A percentile compares a stretch with the other conserved stretches of the same genome.
Conservation (phyloP, 179 eudicot genomes). For the Dionaea muscipula region DNA sequence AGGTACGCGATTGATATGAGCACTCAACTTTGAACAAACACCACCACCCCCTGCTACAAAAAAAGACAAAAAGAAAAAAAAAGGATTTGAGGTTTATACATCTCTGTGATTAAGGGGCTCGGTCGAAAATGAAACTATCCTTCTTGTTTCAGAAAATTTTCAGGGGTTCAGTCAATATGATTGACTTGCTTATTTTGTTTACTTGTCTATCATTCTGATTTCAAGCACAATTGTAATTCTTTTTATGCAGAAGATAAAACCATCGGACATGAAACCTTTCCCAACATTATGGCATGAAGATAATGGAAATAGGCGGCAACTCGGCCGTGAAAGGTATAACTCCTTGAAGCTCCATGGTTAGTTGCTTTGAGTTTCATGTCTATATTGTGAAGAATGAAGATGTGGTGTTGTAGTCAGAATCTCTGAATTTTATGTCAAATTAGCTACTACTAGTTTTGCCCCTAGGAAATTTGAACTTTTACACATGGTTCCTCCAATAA, state of each 20-base stretch:
- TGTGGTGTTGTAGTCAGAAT: neutral
- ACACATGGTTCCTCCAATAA: too few relatives aligned
- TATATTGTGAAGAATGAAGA: neutral
- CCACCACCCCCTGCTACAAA: neutral
- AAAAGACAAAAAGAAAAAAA: neutral
- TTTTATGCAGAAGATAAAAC: conserved; percentile 40
- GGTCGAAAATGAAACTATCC: neutral
- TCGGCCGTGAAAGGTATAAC: conserved; percentile 45
- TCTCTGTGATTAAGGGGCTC: neutral
- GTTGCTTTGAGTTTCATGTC: neutral
- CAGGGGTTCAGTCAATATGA: neutral
- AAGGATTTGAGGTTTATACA: neutral
- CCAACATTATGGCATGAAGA: conserved; percentile 88
- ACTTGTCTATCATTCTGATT: neutral
- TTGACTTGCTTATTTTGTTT: neutral
- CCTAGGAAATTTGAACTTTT: neutral
- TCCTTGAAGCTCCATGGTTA: neutral
- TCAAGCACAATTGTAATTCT: neutral
- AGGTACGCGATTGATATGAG: conserved; percentile 32
- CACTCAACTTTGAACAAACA: neutral
- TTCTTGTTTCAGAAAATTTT: neutral
- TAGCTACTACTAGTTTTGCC: neutral
- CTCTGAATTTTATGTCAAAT: neutral
- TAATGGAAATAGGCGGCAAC: conserved; percentile 39
- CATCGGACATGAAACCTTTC: conserved; percentile 60